Percentiles rank a stretch among this genome's conserved stretches.
Conservation (phyloP, 164 flowering plant species). For the Vitis rupestris region DNA sequence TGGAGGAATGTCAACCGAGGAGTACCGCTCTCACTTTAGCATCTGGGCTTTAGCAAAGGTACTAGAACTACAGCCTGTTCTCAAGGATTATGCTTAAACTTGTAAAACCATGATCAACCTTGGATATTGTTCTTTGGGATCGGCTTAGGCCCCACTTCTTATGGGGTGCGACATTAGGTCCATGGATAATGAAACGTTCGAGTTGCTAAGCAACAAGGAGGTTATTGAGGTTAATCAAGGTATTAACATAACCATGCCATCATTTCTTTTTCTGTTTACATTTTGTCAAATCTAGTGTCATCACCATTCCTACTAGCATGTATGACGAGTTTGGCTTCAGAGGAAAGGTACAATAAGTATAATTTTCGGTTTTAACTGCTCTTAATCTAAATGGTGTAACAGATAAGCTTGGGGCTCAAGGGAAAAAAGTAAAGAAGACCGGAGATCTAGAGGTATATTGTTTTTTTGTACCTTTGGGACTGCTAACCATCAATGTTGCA, state of each 20-base stretch:
- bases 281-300: too few species aligned
- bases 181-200: background rate
- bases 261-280: too few species aligned
- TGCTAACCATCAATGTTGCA: background rate
- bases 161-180: conserved; percentile 9
- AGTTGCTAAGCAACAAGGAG: conserved; percentile 9
- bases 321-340: too few species aligned
- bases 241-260: background rate
- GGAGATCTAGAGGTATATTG: conserved; percentile 53
- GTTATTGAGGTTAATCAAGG: conserved; percentile 17
- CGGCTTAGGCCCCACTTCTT: conserved; percentile 12
- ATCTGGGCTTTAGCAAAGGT: conserved; percentile 24
- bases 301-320: too few species aligned
- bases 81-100: background rate
- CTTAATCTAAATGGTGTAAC: background rate
- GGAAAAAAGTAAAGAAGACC: conserved; percentile 47
- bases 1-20: conserved; percentile 15
- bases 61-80: background rate
- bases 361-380: too few species aligned
- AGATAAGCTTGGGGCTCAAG: conserved; percentile 65
- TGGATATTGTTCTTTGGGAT: too few species aligned
- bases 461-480: background rate
- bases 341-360: too few species aligned
- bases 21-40: conserved; percentile 17
- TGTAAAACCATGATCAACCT: too few species aligned